Evolutionary conservation across 768 basidiomycete species (phyloP), one percentile per base, ranked within the genome.

Genomic region (Lentinula sp.): DNA sequence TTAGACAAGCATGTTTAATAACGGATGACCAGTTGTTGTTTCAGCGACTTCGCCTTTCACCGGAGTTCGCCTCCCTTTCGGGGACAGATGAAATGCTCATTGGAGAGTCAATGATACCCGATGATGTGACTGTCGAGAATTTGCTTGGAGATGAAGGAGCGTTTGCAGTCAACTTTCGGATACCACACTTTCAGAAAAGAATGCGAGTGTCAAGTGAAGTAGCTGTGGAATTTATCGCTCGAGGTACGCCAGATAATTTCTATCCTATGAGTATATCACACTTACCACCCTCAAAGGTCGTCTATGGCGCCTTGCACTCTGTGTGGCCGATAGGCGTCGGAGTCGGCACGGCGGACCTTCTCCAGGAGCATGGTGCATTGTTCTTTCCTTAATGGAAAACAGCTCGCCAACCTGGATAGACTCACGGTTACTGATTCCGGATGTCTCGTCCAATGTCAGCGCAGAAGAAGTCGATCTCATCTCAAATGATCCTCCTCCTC

Each of bases 161-260:
- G 0, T 91, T 91, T 61, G 78, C 75, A 0, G 83, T 77, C 3
- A 70, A 76, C 28, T 78, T 88, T 55, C 73, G 73, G 21, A 74
- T 86, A 18, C 76, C 79, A 18, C 76, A 81, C 46, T 91, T 89
- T 70, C 86, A 87, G 69, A 85, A 83, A 65, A 78, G 89, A n/a
- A 86, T 91, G 87, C 75, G 83, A 28, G 79, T 88, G 13, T 77
- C 82, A 23, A 80, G 80, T 61, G 60, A 72, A 18, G 79, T 89
- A 42, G 66, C 64, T 5, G 66, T 88, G 16, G 88, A 91, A 62
- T 90, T 90, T 62, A 86, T 90, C 59, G 87, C 88, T 5, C 69
- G 79, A 65, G 74, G 79, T 78, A 56, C 28, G 73, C 68, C 8
- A 34, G 4, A 18, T 43, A 2, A 48, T 21, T 21, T 10, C 16